A percentile compares a stretch with the other conserved stretches of the same genome.
Conservation (phyloP, 2,329 filamentous ascomycete species). For the Trichocomaceae sp. region DNA sequence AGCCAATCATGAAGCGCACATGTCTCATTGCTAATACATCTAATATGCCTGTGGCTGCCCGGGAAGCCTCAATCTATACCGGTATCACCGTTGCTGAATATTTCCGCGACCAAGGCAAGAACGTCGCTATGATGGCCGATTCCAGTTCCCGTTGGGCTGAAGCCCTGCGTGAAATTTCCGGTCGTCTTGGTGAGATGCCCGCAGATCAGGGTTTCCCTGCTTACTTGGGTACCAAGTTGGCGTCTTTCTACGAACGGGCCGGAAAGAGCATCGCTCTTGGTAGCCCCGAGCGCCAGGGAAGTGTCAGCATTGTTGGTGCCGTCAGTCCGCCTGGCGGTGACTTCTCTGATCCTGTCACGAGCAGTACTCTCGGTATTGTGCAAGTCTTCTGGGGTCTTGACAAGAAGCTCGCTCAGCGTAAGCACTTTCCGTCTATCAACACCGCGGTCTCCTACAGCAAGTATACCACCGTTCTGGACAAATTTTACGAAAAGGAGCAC, state of each 20-base stretch:
- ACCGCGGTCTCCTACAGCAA: constrained; percentile 93
- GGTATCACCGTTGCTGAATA: constrained; percentile 94
- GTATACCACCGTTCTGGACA: constrained; percentile 82
- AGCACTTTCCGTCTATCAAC: constrained; percentile 99
- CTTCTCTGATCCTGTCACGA: constrained; percentile 97
- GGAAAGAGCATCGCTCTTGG: constrained; percentile 80
- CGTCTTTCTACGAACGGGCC: constrained; percentile 98
- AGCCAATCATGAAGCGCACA: constrained; percentile 99
- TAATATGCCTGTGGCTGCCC: constrained; percentile 98
- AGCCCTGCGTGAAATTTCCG: constrained; percentile 95
- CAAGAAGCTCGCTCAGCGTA: constrained; percentile 98
- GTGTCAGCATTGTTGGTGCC: constrained; percentile 94
- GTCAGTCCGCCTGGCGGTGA: constrained; percentile 97
- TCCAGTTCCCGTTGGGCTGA: constrained; percentile 98
- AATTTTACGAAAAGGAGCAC: constrained; percentile 87
- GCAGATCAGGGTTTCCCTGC: constrained; percentile 99
- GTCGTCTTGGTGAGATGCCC: constrained; percentile 98
- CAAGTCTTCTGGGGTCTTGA: constrained; percentile 99
- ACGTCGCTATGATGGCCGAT: constrained; percentile 98
- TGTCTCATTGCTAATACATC: constrained; percentile 98
- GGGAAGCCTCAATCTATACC: constrained; percentile 98
- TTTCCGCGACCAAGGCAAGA: constrained; percentile 92
- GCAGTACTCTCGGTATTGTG: constrained; percentile 88
- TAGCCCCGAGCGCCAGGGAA: constrained; percentile 79
- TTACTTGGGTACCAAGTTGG: constrained; percentile 92